phyloP scores from a whole-genome alignment of 169 alveolate species.

The Cryptosporidium ubiquitum region DNA sequence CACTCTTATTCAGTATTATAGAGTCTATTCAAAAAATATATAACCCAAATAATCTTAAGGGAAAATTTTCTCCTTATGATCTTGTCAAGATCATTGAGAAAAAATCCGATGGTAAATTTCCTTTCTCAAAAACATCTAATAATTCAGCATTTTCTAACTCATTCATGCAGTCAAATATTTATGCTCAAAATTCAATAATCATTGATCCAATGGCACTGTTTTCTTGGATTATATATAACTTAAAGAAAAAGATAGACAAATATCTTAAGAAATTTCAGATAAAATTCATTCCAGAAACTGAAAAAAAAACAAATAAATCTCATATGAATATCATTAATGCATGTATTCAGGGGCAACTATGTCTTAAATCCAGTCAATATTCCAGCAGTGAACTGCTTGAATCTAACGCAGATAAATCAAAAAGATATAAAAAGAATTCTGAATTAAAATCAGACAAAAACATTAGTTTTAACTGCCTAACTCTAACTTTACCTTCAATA shows the following conservation, averaged over 20 bases:
- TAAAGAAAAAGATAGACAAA: slow-evolving; percentile 29
- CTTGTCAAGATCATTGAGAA: slow-evolving; percentile 79
- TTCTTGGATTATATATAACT: slow-evolving; percentile 36
- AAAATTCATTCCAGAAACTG: slow-evolving; percentile 3
- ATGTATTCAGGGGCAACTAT: slow-evolving; percentile 44
- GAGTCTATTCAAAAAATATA: slow-evolving; percentile 95
- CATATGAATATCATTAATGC: slow-evolving; percentile 5
- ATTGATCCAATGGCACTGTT: slow-evolving; percentile 72
- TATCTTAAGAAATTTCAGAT: slow-evolving; percentile 12
- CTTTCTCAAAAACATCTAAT: background rate
- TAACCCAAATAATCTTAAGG: slow-evolving; percentile 96
- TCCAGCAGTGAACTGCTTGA: background rate
- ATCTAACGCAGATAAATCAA: background rate
- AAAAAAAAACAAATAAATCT: background rate
- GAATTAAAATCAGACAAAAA: background rate
- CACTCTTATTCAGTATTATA: slow-evolving; percentile 88
- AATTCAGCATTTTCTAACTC: background rate
- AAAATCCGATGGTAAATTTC: slow-evolving; percentile 75
- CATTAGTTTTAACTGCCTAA: slow-evolving; percentile 9
- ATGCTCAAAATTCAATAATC: background rate
- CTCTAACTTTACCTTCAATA: slow-evolving; percentile 38
- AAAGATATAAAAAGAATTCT: background rate
- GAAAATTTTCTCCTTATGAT: slow-evolving; percentile 80
- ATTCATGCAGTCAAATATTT: background rate
- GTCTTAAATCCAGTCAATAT: background rate